A percentile compares a stretch with the other conserved stretches of the same genome.
phyloP scores from a whole-genome alignment of 805 yeast species.

The Starmerella gropengiesseri region DNA sequence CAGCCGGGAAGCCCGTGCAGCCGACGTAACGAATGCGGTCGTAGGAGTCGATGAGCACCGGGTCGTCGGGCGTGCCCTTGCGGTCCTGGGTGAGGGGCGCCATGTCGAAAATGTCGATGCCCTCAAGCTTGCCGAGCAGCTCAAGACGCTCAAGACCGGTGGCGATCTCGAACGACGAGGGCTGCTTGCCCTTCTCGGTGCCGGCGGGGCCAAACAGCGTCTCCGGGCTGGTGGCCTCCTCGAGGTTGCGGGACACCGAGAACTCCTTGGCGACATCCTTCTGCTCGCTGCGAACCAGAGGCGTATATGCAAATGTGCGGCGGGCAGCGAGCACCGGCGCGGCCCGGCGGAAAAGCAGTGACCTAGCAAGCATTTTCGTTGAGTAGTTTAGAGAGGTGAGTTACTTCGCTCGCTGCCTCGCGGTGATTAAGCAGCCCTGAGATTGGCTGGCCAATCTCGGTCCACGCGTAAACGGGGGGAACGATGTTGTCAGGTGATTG shows the following conservation, averaged over 20 bases:
- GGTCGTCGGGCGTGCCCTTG: conserved; percentile 81
- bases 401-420: not conserved
- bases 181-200: conserved; percentile 44
- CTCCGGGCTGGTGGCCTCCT: conserved; percentile 69
- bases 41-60: conserved; percentile 79
- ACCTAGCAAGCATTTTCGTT: conserved; percentile 18
- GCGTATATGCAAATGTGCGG: conserved; percentile 16
- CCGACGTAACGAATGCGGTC: conserved; percentile 92
- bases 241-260: conserved; percentile 32
- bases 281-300: conserved; percentile 7
- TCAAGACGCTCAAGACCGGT: conserved; percentile 98
- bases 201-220: conserved; percentile 90
- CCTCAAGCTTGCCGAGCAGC: conserved; percentile 85
- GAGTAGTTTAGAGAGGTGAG: not conserved
- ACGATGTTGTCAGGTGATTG: too few relatives aligned
- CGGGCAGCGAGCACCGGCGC: conserved; percentile 12
- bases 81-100: conserved; percentile 82
- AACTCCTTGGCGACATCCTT: conserved; percentile 20
- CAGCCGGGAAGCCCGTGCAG: conserved; percentile 93
- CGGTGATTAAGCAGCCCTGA: conserved; percentile 9
- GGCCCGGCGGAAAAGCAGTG: conserved; percentile 16
- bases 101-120: conserved; percentile 79
- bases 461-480: conserved; percentile 1
- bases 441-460: conserved; percentile 4
- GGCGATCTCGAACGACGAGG: conserved; percentile 91